Base-by-base conservation (phyloP, 1,139 yeast genomes). In the Scheffersomyces quercinus region DNA sequence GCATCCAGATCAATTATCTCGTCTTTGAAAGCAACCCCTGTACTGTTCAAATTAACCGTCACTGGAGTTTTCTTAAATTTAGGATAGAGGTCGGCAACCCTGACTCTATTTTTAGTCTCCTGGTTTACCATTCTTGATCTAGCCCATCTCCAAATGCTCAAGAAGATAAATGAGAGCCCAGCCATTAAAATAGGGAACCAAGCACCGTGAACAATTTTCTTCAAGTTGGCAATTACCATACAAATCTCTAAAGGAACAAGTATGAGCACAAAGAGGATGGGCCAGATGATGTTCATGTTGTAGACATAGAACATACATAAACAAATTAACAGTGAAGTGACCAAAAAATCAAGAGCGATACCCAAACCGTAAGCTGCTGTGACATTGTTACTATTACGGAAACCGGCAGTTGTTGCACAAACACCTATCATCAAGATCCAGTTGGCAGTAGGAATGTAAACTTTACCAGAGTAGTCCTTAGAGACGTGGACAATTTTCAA, bases 331-430 rank as follows among this genome's bases (percentile, higher is more conserved):
- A 56, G 45, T 0, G 83, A 70, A 1, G 85, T 81, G 37, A 81
- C 69, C 29, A 78, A 49, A 47, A 81, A 77, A 52, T 80, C 85
- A 44, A 81, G 55, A 0, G 83, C 67, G 35, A 81, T 77, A 14
- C 85, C 84, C 43, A 80, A 67, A 4, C 85, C 85, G 54, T 81
- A 81, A 13, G 85, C 85, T 10, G 82, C 78, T 0, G 85, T 76
- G 35, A 80, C 82, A 40, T 67, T 70, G 52, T 68, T 66, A 38
- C 79, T 68, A 51, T 67, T 77, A 49, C 70, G 64, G 62, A 79
- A 80, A 0, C 83, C 82, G 9, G 79, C 77, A 9, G 81, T 71
- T 6, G 83, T 75, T 20, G 65, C 56, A 34, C 74, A 58, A 5
- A 79, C 81, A 28, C 78, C 77, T 16, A 77, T 58, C 78, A 79